Evolutionary conservation across 129 eudicot genomes (phyloP), one percentile per base, ranked within the genome.

Genomic region (Flaveria trinervia): DNA sequence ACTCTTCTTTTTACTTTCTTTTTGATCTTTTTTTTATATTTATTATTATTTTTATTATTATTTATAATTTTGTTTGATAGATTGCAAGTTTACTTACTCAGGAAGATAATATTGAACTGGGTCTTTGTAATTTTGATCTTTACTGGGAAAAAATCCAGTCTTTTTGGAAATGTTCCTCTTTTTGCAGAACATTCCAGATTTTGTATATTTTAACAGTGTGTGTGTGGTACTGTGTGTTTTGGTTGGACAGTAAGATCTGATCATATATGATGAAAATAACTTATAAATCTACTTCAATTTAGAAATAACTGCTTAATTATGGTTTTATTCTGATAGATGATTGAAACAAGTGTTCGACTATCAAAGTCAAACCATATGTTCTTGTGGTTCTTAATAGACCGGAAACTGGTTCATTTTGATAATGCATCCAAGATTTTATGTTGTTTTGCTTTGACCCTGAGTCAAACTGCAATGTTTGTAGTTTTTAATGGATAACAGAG

Each of bases 221-320:
- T 80, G 71, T 78, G 46, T 55, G 57, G 11, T 15, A 71, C n/a
- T 70, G 71, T 78, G 75, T 77, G 74, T 43, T 72, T 66, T 73
- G 56, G 55, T 45, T 54, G 70, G 16, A 45, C 16, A 9, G 49
- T 66, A 80, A 80, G 84, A 80, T 80, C 71, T 80, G 80, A 74
- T 80, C 80, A 30, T 73, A 11, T 25, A 5, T 80, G 18, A 39
- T 73, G 41, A 36, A 36, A 1, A 36, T 3, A 30, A 30, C 36
- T 30, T 30, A 30, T 30, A 36, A 36, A 36, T 36, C 7, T 36
- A 36, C 41, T 36, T 0, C 1, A 36, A 33, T 33, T 68, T 55
- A 36, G 57, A 68, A 23, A 56, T 57, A 15, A 56, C 0, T 55
- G 28, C 3, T 55, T 17, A 18, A 10, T 22, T 20, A 15, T 22